Percentiles rank a stretch among this genome's conserved stretches.
phyloP scores from a whole-genome alignment of 805 yeast species.

The Yamadazyma endophytica region DNA sequence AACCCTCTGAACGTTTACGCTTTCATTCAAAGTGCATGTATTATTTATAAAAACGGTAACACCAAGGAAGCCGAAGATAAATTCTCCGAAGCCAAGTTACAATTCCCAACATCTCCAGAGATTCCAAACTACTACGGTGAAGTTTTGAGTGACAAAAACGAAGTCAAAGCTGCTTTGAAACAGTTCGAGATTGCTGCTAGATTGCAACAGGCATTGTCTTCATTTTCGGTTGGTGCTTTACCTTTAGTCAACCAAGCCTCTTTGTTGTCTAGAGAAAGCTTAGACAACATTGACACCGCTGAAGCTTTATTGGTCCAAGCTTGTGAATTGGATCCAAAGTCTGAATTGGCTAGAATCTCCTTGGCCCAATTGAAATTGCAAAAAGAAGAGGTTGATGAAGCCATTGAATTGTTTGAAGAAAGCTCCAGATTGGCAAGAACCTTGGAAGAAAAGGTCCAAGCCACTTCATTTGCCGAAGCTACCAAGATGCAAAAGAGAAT shows the following conservation, averaged over 20 bases:
- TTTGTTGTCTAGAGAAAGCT: slow-evolving; percentile 53
- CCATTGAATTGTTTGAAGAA: slow-evolving; percentile 76
- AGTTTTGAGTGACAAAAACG: slow-evolving; percentile 78
- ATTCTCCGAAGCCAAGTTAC: slow-evolving; percentile 65
- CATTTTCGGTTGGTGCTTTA: slow-evolving; percentile 77
- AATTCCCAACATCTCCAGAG: slow-evolving; percentile 84
- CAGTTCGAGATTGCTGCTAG: slow-evolving; percentile 85
- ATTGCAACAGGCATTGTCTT: slow-evolving; percentile 67
- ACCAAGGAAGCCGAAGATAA: slow-evolving; percentile 55
- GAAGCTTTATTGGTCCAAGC: slow-evolving; percentile 69
- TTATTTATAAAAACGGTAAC: slow-evolving; percentile 75
- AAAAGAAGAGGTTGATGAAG: slow-evolving; percentile 76
- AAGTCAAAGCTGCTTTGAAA: slow-evolving; percentile 64
- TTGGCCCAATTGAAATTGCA: slow-evolving; percentile 89
- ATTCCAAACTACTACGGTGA: slow-evolving; percentile 96
- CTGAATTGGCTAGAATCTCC: slow-evolving; percentile 86
- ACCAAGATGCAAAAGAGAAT: slow-evolving; percentile 83
- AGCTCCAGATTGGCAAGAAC: slow-evolving; percentile 81
- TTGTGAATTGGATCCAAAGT: slow-evolving; percentile 75
- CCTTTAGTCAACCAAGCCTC: slow-evolving; percentile 91
- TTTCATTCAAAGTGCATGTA: slow-evolving; percentile 89
- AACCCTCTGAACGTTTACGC: slow-evolving; percentile 78
- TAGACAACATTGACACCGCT: slow-evolving; percentile 49
- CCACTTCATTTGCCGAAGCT: slow-evolving; percentile 89
- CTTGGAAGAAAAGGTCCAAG: slow-evolving; percentile 82